phyloP scores from a whole-genome alignment of 495 filamentous ascomycete species.

The Tuber umbilicatum region DNA sequence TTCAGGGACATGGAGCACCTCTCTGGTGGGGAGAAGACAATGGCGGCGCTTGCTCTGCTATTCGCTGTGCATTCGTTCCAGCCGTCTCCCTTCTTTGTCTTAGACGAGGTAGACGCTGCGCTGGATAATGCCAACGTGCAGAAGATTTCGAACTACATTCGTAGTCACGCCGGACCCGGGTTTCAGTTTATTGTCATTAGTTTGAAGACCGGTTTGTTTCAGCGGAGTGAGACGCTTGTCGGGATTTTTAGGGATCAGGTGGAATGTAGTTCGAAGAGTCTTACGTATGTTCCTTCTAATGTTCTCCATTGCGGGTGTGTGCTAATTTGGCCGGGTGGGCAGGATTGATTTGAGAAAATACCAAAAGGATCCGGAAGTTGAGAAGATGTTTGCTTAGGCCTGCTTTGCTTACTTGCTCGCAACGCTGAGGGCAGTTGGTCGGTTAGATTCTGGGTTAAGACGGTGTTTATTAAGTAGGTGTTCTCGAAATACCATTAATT shows the following conservation, averaged over 20 bases:
- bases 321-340: conserved; percentile 10
- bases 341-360: conserved; percentile 40
- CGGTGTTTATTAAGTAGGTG: conserved; percentile 1
- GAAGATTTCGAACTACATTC: conserved; percentile 90
- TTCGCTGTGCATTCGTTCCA: conserved; percentile 96
- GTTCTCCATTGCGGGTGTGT: neutral
- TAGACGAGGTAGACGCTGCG: conserved; percentile 96
- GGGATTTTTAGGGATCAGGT: conserved; percentile 93
- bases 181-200: conserved; percentile 99
- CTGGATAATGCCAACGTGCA: conserved; percentile 95
- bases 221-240: conserved; percentile 85
- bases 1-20: conserved; percentile 99
- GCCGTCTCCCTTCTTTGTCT: conserved; percentile 91
- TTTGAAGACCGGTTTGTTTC: conserved; percentile 88
- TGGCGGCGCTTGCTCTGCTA: conserved; percentile 89
- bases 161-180: conserved; percentile 84
- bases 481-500: neutral
- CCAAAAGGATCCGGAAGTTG: conserved; percentile 1
- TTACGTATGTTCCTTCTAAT: conserved; percentile 68
- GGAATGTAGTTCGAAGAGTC: conserved; percentile 75
- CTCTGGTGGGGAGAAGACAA: conserved; percentile 96
- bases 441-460: neutral
- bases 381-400: conserved; percentile 4
- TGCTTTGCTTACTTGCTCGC: neutral
- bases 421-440: neutral